Evolutionary conservation across 2,329 filamentous ascomycete genomes (phyloP).

Genomic region (Trichoderma sp.): DNA sequence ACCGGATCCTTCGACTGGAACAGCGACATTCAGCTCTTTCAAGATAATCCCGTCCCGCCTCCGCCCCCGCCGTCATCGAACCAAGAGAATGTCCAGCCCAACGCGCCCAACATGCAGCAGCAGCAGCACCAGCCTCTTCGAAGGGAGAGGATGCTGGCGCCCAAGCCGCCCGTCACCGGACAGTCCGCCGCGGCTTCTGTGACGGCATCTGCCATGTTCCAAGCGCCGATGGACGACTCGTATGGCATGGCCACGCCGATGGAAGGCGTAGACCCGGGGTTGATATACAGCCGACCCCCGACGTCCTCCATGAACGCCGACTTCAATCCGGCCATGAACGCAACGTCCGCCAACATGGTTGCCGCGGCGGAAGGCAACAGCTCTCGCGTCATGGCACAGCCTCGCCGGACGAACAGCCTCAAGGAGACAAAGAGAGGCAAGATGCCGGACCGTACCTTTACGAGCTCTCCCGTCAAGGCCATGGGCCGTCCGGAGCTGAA

Average conservation of each 20-base stretch:
- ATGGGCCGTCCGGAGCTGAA: constrained; percentile 53
- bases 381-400: constrained; percentile 39
- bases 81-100: constrained; percentile 42
- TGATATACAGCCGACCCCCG: constrained; percentile 58
- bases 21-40: constrained; percentile 58
- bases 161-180: constrained; percentile 49
- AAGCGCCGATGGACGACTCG: constrained; percentile 51
- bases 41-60: constrained; percentile 42
- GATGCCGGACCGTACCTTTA: constrained; percentile 45
- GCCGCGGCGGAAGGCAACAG: constrained; percentile 35
- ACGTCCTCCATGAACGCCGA: constrained; percentile 50
- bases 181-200: constrained; percentile 16
- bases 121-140: constrained; percentile 40
- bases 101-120: not conserved
- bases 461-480: constrained; percentile 57
- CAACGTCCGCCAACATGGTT: constrained; percentile 37
- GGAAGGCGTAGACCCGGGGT: constrained; percentile 60
- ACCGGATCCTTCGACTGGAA: constrained; percentile 61
- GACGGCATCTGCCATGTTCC: constrained; percentile 42
- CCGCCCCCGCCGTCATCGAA: constrained; percentile 39
- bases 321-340: constrained; percentile 39
- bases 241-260: constrained; percentile 53
- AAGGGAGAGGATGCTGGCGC: constrained; percentile 52
- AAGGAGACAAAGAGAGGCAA: constrained; percentile 49
- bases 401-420: constrained; percentile 51